Conservation (phyloP, 2,329 filamentous ascomycete genomes). For the Meredithiella fracta region DNA sequence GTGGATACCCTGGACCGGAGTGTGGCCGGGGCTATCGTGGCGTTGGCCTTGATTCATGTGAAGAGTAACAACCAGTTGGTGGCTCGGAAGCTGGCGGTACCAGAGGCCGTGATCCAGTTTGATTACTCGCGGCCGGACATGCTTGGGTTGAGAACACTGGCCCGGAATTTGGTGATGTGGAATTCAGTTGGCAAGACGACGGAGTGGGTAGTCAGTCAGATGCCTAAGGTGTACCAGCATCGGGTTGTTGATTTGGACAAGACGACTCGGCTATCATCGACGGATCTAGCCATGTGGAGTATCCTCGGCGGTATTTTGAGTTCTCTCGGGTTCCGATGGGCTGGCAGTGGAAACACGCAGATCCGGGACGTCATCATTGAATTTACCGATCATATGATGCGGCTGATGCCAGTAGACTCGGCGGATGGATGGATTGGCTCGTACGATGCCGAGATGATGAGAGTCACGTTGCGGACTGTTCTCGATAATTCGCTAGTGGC, state of each 20-base stretch:
- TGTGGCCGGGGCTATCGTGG: conserved; percentile 82
- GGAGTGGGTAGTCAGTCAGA: conserved; percentile 57
- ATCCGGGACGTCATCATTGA: conserved; percentile 69
- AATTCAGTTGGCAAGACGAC: conserved; percentile 57
- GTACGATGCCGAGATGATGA: conserved; percentile 73
- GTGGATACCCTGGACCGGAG: conserved; percentile 89
- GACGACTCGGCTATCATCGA: conserved; percentile 42
- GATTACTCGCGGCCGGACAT: conserved; percentile 92
- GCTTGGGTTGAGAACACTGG: conserved; percentile 73
- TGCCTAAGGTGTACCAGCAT: conserved; percentile 53
- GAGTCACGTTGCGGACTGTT: conserved; percentile 74
- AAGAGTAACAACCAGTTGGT: conserved; percentile 81
- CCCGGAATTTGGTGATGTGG: conserved; percentile 89
- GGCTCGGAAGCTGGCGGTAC: conserved; percentile 82
- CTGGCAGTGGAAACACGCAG: conserved; percentile 50
- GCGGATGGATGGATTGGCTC: conserved; percentile 21
- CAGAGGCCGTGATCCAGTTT: conserved; percentile 77
- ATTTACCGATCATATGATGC: conserved; percentile 75
- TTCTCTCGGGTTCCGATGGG: conserved; percentile 55
- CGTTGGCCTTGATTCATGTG: conserved; percentile 86
- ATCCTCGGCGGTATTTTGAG: conserved; percentile 83
- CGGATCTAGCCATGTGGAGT: conserved; percentile 82
- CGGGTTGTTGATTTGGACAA: conserved; percentile 38
- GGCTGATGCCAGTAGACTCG: conserved; percentile 44
- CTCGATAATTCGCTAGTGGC: conserved; percentile 76